Evolutionary conservation across 345 rosid genomes (phyloP).

Genomic region (Salix arbutifolia): DNA sequence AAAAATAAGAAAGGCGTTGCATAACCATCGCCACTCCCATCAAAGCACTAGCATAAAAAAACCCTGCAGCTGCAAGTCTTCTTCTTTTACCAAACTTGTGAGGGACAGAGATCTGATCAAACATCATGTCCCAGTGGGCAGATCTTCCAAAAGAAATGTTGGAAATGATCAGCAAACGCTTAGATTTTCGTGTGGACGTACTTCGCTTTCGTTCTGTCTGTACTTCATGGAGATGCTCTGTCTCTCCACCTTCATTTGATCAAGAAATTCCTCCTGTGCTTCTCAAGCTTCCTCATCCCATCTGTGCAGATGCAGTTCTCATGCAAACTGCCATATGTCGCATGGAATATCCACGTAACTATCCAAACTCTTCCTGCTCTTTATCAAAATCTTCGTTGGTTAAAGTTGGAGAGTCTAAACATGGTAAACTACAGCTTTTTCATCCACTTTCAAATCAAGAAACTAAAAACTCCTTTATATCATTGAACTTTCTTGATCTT

Average conservation of each 20-base stretch:
- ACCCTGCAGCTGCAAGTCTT: no score
- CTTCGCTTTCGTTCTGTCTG: slow-evolving; percentile 18
- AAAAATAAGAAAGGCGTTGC: no score
- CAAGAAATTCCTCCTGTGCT: neutral
- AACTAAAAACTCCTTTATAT: neutral
- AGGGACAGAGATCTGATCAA: neutral
- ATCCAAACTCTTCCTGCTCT: neutral
- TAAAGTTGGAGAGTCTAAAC: slow-evolving; percentile 5
- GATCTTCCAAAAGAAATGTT: slow-evolving; percentile 12
- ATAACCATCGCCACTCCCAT: no score
- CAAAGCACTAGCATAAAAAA: no score
- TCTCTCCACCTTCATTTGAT: neutral
- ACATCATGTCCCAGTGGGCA: slow-evolving; percentile 2
- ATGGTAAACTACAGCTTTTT: slow-evolving; percentile 3
- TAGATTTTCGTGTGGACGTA: slow-evolving; percentile 3
- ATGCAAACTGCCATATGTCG: neutral
- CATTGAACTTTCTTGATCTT: slow-evolving; percentile 1
- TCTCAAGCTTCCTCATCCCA: neutral
- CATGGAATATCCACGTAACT: neutral
- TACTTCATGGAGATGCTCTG: neutral
- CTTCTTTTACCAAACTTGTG: no score
- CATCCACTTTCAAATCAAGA: slow-evolving; percentile 5
- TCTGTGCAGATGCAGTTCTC: neutral
- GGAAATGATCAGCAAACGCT: neutral
- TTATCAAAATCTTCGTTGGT: slow-evolving; percentile 1